Conservation (phyloP, 1,139 yeast species). For the Blastobotrys apis region DNA sequence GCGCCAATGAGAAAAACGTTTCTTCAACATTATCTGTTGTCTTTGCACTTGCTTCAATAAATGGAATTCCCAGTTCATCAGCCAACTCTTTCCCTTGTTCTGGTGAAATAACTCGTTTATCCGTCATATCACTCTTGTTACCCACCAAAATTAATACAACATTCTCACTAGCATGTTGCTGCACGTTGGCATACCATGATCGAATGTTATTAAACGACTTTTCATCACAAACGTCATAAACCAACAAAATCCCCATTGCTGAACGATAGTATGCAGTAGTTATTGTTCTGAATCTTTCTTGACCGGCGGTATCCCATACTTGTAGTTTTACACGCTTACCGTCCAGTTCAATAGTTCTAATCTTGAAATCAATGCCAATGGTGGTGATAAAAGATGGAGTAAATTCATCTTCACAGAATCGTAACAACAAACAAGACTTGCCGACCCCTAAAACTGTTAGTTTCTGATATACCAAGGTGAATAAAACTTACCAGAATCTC, state of each 20-base stretch:
- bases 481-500: slow-evolving; percentile 65
- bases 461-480: not conserved
- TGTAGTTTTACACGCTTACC: slow-evolving; percentile 92
- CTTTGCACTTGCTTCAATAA: slow-evolving; percentile 94
- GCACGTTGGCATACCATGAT: slow-evolving; percentile 92
- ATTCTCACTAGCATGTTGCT: slow-evolving; percentile 93
- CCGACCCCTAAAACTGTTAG: slow-evolving; percentile 57
- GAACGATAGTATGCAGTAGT: slow-evolving; percentile 98
- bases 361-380: slow-evolving; percentile 96
- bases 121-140: slow-evolving; percentile 83
- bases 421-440: slow-evolving; percentile 85
- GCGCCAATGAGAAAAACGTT: slow-evolving; percentile 86
- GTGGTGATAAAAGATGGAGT: slow-evolving; percentile 96
- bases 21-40: slow-evolving; percentile 88
- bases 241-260: slow-evolving; percentile 95
- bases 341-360: slow-evolving; percentile 90
- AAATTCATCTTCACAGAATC: slow-evolving; percentile 96
- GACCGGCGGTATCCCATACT: slow-evolving; percentile 99
- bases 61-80: slow-evolving; percentile 81
- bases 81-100: slow-evolving; percentile 92
- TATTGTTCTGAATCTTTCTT: slow-evolving; percentile 95
- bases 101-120: slow-evolving; percentile 65
- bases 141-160: slow-evolving; percentile 93
- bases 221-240: slow-evolving; percentile 94
- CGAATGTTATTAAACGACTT: slow-evolving; percentile 82